These are phyloP conservation scores for Mycena polygramma DNA, from an alignment of 768 basidiomycete species.

Conservation along the genomic window DNA sequence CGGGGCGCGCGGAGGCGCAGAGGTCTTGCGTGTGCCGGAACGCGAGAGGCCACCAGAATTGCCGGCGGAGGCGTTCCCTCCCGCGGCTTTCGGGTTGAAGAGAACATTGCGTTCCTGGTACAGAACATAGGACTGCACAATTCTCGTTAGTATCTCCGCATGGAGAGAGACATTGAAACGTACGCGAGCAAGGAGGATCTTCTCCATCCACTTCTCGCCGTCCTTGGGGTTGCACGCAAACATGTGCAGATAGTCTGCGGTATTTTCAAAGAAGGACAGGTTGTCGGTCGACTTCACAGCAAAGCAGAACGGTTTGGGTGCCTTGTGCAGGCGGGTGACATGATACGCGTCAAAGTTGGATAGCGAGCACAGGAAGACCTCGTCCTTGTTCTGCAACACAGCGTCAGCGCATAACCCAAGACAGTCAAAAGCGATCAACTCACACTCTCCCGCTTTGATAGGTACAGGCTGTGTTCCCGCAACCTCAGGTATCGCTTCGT, in stretches of 20 bases:
- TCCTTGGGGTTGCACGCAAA: conserved; percentile 85
- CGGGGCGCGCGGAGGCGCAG: conserved; percentile 48
- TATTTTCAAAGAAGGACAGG: conserved; percentile 87
- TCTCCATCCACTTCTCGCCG: conserved; percentile 84
- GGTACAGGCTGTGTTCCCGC: conserved; percentile 86
- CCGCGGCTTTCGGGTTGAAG: conserved; percentile 57
- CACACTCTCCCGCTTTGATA: conserved; percentile 92
- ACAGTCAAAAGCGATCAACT: conserved; percentile 39
- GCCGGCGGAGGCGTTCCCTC: conserved; percentile 44
- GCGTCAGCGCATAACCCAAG: conserved; percentile 23
- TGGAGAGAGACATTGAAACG: conserved; percentile 46
- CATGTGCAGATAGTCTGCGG: conserved; percentile 87
- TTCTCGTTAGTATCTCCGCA: conserved; percentile 26
- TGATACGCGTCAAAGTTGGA: conserved; percentile 91
- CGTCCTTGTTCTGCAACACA: conserved; percentile 81
- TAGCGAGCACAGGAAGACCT: conserved; percentile 83
- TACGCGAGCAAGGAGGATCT: conserved; percentile 85
- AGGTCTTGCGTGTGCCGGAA: conserved; percentile 54
- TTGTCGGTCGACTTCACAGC: conserved; percentile 92
- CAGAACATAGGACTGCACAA: conserved; percentile 80
- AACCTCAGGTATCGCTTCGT: conserved; percentile 91
- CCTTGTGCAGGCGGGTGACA: conserved; percentile 80
- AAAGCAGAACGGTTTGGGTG: conserved; percentile 89
- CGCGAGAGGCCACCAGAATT: conserved; percentile 50
- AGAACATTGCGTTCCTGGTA: conserved; percentile 84